Evolutionary conservation across 306 rosid genomes (phyloP).

Genomic region (Cyamopsis tetragonoloba): DNA sequence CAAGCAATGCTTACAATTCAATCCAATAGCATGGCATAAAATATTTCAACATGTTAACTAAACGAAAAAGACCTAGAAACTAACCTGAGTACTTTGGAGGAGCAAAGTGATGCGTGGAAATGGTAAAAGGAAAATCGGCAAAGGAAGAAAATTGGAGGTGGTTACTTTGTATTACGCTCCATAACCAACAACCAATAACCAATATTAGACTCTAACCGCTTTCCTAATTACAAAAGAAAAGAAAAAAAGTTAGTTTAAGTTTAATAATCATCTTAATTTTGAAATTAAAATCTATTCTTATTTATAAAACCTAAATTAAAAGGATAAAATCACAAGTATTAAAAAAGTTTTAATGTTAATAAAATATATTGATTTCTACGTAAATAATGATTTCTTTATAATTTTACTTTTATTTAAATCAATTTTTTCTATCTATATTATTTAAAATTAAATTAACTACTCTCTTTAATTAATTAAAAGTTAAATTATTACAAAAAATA

Average conservation of each 20-base stretch:
- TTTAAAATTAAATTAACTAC: no score
- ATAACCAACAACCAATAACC: constrained; percentile 21
- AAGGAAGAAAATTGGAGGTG: not conserved
- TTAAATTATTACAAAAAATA: no score
- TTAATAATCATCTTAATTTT: no score
- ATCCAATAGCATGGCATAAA: constrained; percentile 7
- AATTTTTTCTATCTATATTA: no score
- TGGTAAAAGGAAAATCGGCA: constrained; percentile 16
- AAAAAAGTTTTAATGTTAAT: no score
- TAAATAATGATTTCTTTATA: no score
- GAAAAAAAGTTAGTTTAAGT: not conserved
- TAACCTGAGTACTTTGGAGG: constrained; percentile 40
- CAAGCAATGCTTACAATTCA: not conserved
- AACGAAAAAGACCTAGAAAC: constrained; percentile 25
- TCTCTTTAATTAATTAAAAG: no score
- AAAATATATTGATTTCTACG: no score
- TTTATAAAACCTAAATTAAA: no score
- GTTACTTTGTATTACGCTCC: not conserved
- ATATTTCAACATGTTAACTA: constrained; percentile 4
- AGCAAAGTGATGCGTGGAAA: constrained; percentile 21
- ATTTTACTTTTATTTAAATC: no score
- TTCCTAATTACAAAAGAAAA: constrained; percentile 19
- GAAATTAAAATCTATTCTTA: no score
- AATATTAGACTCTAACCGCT: constrained; percentile 15
- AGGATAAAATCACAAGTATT: no score